Evolutionary conservation across 2,329 filamentous ascomycete genomes (phyloP), one percentile per base, ranked within the genome.

Genomic region (Aspergillus udagawae): DNA sequence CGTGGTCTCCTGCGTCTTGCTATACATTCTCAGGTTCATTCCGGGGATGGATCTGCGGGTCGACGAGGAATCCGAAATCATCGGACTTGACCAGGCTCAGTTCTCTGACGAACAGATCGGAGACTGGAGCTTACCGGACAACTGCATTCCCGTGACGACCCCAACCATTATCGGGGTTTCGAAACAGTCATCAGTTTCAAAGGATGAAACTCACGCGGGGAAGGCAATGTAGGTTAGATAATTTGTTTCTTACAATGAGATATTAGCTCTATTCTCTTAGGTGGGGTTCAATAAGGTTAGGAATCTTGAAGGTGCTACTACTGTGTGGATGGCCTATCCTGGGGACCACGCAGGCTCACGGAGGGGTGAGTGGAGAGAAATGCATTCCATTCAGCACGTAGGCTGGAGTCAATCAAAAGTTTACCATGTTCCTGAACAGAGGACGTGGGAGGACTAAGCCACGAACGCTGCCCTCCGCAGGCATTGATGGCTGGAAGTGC

Each of bases 41-140:
- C 82, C 82, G 0, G 78, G 78, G 45, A 76, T 84, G 74, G 77
- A 81, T 32, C 70, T 85, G 53, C 75, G 82, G 47, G 81, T 84
- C 52, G 77, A 73, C 57, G 81, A 83, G 58, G 81, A 84, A 65
- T 79, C 73, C 3, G 82, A 84, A 69, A 80, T 82, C 72, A 74
- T 80, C 53, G 82, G 83, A 20, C 66, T 84, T 28, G 82, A 84
- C 62, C 62, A 78, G 5, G 78, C 83, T 42, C 80, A 83, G 65
- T 84, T 85, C 69, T 75, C 80, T 45, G 81, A 83, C 49, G 82
- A 84, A 72, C 77, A 82, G 70, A 83, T 85, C 66, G 80, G 80
- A 14, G 80, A 82, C 57, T 81, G 79, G 75, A 76, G 67, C 32
- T 69, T 79, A 51, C 57, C 70, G 23, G 67, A 73, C 38, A 55